Percentiles rank a stretch among this genome's conserved stretches.
Conservation (phyloP, 2,329 filamentous ascomycete genomes). For the Aspergillus unguis region DNA sequence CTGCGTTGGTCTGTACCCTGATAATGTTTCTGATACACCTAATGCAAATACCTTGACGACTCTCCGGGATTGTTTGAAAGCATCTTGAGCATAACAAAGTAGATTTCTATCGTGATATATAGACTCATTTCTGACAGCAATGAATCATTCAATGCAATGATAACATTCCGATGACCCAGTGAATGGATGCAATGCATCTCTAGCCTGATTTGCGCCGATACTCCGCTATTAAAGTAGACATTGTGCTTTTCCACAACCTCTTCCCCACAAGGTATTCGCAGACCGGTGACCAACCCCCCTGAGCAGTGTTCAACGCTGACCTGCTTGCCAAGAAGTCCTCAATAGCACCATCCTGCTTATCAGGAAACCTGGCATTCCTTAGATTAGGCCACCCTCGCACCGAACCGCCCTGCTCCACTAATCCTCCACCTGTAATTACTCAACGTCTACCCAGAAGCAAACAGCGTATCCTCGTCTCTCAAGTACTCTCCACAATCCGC, state of each 20-base stretch:
- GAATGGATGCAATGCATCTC: not conserved
- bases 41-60: not conserved
- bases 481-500: constrained; percentile 94
- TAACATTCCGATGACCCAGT: not conserved
- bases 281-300: no score
- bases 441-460: not conserved
- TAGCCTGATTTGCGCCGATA: constrained; percentile 2
- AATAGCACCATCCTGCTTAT: no score
- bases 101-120: no score
- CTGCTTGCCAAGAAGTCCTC: no score
- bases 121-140: no score
- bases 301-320: no score
- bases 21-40: not conserved
- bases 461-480: constrained; percentile 57
- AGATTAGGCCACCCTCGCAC: not conserved
- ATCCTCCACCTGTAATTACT: not conserved
- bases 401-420: not conserved
- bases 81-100: no score
- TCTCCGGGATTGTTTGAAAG: no score
- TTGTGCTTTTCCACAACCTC: not conserved
- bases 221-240: not conserved
- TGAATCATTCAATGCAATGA: not conserved
- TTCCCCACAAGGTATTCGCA: no score
- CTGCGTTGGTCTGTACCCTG: not conserved
- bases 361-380: no score